Evolutionary conservation across 139 green algal species (phyloP).

Genomic region (Chlorella sp.): DNA sequence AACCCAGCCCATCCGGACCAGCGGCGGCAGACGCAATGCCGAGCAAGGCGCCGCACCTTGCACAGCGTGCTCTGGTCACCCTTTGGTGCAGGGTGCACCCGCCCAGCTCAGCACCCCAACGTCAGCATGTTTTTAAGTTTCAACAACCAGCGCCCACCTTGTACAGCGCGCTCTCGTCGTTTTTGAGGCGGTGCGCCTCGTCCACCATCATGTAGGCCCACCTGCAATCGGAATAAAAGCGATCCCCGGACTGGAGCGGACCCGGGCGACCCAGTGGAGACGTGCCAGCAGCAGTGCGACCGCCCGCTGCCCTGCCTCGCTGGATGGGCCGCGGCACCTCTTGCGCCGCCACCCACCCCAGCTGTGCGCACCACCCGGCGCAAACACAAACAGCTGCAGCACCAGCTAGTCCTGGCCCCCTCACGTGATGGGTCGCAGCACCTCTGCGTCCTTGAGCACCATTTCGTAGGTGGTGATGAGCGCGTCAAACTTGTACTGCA

Average conservation of each 20-base stretch:
- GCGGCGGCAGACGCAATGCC: too few species aligned
- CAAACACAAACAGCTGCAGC: not conserved
- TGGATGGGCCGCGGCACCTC: not conserved
- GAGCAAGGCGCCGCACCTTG: too few species aligned
- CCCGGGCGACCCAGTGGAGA: too few species aligned
- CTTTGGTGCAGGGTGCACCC: too few species aligned
- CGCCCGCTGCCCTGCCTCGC: too few species aligned
- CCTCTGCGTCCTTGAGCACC: slow-evolving; percentile 83
- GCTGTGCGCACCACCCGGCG: too few species aligned
- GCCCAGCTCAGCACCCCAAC: not conserved
- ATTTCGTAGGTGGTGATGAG: slow-evolving; percentile 95
- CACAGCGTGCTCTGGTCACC: too few species aligned
- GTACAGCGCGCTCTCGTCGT: slow-evolving; percentile 88
- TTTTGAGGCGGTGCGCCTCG: slow-evolving; percentile 90
- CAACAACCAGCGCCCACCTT: slow-evolving; percentile 53
- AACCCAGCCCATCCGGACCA: too few species aligned
- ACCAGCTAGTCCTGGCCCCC: not conserved
- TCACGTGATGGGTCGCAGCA: slow-evolving; percentile 43
- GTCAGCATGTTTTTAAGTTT: too few species aligned
- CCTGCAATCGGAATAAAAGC: not conserved
- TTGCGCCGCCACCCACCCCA: too few species aligned
- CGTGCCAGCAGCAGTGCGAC: not conserved
- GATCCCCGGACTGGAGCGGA: too few species aligned
- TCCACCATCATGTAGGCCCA: slow-evolving; percentile 93
- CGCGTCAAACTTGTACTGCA: slow-evolving; percentile 72